These are phyloP conservation scores for Globisporangium barbulae DNA, from an alignment of 352 stramenopile genomes.

Conservation along the genomic window DNA sequence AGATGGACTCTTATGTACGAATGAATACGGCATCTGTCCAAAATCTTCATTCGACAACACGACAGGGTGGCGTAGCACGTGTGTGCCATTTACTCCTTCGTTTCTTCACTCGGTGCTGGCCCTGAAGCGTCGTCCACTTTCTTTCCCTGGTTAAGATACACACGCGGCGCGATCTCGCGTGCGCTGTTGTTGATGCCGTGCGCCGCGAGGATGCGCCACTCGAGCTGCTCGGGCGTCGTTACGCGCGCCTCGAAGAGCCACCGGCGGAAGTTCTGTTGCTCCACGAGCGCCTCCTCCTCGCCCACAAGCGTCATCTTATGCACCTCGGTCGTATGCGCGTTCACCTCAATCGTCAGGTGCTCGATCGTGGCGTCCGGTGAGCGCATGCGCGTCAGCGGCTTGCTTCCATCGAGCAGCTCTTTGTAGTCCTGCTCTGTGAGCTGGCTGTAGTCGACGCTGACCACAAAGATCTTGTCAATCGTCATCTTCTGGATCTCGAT, in stretches of 20 bases:
- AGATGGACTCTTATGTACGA: too few relatives aligned
- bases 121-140: background rate
- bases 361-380: conserved; percentile 30
- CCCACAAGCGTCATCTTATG: conserved; percentile 40
- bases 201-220: conserved; percentile 34
- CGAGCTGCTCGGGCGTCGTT: conserved; percentile 27
- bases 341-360: conserved; percentile 33
- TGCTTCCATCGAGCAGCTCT: conserved; percentile 18
- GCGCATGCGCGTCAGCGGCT: conserved; percentile 18
- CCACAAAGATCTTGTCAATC: conserved; percentile 27
- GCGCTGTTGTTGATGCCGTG: conserved; percentile 28
- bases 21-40: too few relatives aligned
- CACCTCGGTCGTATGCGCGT: conserved; percentile 33
- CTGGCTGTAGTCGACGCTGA: conserved; percentile 27
- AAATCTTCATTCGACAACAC: too few relatives aligned
- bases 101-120: background rate
- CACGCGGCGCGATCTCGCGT: conserved; percentile 23
- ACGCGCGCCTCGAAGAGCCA: conserved; percentile 37
- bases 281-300: conserved; percentile 30
- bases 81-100: background rate
- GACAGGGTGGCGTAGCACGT: too few relatives aligned
- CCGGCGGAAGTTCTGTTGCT: conserved; percentile 34
- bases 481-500: conserved; percentile 36
- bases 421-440: conserved; percentile 30
- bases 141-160: conserved; percentile 38